Percentiles rank a stretch among this genome's conserved stretches.
Conservation (phyloP, 345 rosid species). For the Lumnitzera racemosa region DNA sequence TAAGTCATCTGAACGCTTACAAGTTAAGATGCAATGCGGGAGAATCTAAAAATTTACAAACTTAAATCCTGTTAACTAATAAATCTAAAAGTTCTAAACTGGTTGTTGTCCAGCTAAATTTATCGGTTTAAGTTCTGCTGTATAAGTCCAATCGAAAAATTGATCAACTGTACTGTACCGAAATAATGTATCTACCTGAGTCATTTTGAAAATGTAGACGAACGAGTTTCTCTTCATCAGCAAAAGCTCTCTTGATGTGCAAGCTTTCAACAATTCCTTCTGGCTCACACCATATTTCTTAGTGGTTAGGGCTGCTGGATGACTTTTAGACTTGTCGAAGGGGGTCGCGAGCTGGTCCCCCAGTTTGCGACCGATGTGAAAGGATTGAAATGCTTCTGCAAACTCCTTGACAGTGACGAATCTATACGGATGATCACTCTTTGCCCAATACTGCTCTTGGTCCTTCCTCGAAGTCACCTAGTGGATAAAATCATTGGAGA, state of each 20-base stretch:
- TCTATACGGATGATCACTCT: conserved; percentile 44
- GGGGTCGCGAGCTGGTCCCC: conserved; percentile 66
- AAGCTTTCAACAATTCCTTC: conserved; percentile 60
- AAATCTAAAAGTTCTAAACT: too few species aligned
- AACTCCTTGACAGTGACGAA: conserved; percentile 54
- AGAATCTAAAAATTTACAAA: too few species aligned
- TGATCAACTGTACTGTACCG: neutral
- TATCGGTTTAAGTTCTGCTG: too few species aligned
- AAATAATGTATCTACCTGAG: conserved; percentile 23
- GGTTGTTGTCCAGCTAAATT: too few species aligned
- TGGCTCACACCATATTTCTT: conserved; percentile 53
- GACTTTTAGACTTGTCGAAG: conserved; percentile 65
- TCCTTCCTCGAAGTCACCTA: conserved; percentile 71
- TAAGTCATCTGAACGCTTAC: neutral
- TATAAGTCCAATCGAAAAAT: neutral
- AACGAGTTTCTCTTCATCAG: conserved; percentile 91
- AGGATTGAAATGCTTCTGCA: conserved; percentile 59
- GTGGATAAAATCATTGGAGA: neutral
- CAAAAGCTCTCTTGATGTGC: conserved; percentile 63
- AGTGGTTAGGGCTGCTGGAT: conserved; percentile 68
- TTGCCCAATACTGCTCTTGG: conserved; percentile 77
- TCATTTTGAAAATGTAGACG: conserved; percentile 55
- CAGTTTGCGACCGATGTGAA: conserved; percentile 47
- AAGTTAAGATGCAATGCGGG: too few species aligned
- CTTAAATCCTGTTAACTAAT: too few species aligned